Base-by-base conservation (phyloP, 345 rosid species). In the Firmiana major region DNA sequence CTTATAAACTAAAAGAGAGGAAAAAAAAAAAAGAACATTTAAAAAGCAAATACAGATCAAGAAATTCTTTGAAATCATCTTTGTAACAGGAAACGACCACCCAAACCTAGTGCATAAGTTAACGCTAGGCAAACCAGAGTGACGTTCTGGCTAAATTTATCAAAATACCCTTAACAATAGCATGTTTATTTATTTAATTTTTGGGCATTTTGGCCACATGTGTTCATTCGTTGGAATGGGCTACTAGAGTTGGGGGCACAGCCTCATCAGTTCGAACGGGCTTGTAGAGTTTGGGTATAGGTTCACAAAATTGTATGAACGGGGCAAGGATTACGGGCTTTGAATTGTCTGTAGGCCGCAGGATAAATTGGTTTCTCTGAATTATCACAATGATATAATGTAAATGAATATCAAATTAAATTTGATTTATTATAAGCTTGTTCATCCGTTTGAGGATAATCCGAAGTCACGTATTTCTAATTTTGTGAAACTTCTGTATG, bases 1-100 rank as follows among this genome's bases (percentile, higher is more conserved):
- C 73, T 31, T 21, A 5, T 12, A 3, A 51, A 60, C 38, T 40
- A 73, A 63, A 81, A 81, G 63, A 8, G 84, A 81, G 84, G 84
- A n/a, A 64, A 8, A 10, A 12, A 22, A 69, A 46, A 16, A 7
- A 4, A 31, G 34, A 31, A 0, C 7, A 26, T 70, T 24, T 48
- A 3, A 49, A 16, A 70, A 48, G 8, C 38, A 26, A 24, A 46
- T 15, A 5, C 0, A 12, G 36, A 26, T 5, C 17, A 59, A 26
- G 51, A 2, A 42, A 21, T 66, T 66, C 9, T 21, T 2, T 2
- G 0, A 10, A 48, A 40, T 9, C 6, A 62, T n/a, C 9, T 17
- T 11, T 28, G 66, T 2, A 15, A 62, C 40, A 28, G 38, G 8
- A 0, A 24, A 11, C 36, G 16, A 59, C 16, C 6, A 7, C 2